Percentiles rank a stretch among this genome's conserved stretches.
Evolutionary conservation across 176 grass and related monocot genomes (phyloP).

Genomic region (Avena insularis): DNA sequence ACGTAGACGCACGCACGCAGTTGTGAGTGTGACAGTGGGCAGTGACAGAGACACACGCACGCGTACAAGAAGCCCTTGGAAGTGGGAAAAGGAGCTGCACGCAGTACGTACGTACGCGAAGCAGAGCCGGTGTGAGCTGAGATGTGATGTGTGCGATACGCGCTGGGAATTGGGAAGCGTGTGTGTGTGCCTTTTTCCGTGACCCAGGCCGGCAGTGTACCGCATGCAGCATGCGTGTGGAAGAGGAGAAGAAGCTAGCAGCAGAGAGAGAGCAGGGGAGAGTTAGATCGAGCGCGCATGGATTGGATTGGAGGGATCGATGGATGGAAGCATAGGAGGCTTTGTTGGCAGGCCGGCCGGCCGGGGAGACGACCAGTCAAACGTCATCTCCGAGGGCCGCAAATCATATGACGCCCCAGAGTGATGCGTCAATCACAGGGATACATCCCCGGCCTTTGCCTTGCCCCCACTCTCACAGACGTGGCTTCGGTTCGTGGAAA

Average conservation of each 20-base stretch:
- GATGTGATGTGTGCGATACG: constrained; percentile 52
- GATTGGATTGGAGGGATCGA: too few species aligned
- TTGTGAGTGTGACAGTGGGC: background rate
- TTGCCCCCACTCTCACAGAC: constrained; percentile 6
- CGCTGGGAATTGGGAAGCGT: constrained; percentile 40
- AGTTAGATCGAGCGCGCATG: too few species aligned
- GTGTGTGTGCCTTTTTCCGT: background rate
- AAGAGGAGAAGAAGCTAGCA: too few species aligned
- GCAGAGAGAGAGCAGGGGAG: too few species aligned
- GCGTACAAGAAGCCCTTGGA: background rate
- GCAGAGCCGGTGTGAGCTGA: background rate
- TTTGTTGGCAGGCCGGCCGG: too few species aligned
- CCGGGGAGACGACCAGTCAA: constrained; percentile 43
- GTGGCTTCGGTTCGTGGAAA: background rate
- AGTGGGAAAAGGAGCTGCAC: too few species aligned
- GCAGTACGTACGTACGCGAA: background rate
- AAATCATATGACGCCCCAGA: constrained; percentile 56
- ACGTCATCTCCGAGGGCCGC: constrained; percentile 38
- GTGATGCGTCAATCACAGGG: constrained; percentile 52
- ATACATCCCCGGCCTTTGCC: background rate
- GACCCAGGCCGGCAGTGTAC: background rate
- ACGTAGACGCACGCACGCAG: constrained; percentile 14
- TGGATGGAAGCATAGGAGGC: background rate
- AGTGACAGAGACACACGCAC: background rate
- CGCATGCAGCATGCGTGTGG: background rate